Percentiles rank a stretch among this genome's conserved stretches.
phyloP scores from a whole-genome alignment of 805 yeast species.

The Cyberlindnera galapagoensis region DNA sequence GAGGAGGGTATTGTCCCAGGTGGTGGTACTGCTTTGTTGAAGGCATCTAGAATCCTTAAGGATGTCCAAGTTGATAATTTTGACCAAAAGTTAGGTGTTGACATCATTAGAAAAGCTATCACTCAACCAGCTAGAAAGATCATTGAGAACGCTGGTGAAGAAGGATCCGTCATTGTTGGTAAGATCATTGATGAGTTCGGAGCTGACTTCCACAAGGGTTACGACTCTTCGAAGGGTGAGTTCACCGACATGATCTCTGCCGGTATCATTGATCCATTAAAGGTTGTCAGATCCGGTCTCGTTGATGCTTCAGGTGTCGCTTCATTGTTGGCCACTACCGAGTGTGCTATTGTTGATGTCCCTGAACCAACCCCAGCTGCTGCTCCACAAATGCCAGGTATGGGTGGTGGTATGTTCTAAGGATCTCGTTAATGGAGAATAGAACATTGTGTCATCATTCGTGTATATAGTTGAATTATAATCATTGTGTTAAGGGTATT shows the following conservation, averaged over 20 bases:
- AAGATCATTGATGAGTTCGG: conserved; percentile 53
- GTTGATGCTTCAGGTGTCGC: conserved; percentile 98
- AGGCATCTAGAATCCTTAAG: conserved; percentile 64
- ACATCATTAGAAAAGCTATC: conserved; percentile 90
- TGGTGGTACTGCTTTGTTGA: conserved; percentile 97
- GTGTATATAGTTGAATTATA: too few species aligned
- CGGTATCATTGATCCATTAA: conserved; percentile 98
- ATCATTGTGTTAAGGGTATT: too few species aligned
- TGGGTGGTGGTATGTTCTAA: conserved; percentile 53
- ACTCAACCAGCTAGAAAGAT: conserved; percentile 95
- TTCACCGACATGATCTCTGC: conserved; percentile 93
- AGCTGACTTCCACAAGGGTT: conserved; percentile 82
- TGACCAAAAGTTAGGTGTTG: conserved; percentile 96
- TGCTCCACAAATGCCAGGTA: conserved; percentile 44
- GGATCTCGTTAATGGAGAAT: conserved; percentile 2
- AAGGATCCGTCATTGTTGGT: conserved; percentile 95
- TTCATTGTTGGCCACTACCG: conserved; percentile 94
- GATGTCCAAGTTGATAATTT: conserved; percentile 67
- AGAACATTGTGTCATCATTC: too few species aligned
- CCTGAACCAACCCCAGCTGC: conserved; percentile 66
- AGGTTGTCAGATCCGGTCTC: conserved; percentile 95
- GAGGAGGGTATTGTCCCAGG: conserved; percentile 99
- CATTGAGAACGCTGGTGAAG: conserved; percentile 97
- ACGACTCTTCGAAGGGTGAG: conserved; percentile 89
- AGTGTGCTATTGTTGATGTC: conserved; percentile 96